Base-by-base conservation (phyloP, 2,329 filamentous ascomycete genomes). In the Fusarium longipes region DNA sequence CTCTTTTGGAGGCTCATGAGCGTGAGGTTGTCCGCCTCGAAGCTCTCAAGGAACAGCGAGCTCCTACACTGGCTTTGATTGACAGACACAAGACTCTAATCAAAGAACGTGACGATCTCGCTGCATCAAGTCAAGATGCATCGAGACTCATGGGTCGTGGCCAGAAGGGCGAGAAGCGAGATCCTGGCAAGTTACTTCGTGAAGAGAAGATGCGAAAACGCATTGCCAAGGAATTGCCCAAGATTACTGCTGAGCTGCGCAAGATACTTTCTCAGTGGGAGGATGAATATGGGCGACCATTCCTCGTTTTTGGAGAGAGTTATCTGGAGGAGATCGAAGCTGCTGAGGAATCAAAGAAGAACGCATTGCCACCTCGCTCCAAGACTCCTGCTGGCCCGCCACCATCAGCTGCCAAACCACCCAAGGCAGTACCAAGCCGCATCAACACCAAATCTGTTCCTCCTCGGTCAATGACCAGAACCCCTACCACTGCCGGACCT, bases 151-250 rank as follows among this genome's bases (percentile, higher is more conserved):
- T 98, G 90, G 88, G 89, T 73, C 93, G 95, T 63, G 94, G 94
- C 4, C 90, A 93, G 70, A 97, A 97, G 81, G 95, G 95, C 54
- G 95, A 98, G 81, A 93, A 90, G 79, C 92, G 96, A 66, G 96
- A 99, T 75, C 96, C 96, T 4, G 95, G 93, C 49, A 96, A 97
- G 80, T 85, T 99, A 17, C 84, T 99, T 51, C 87, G 96, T 29
- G 96, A 99, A 76, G 96, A 99, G 81, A 99, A 98, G 86, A 97
- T 97, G 93, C 89, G 96, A 62, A 99, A 99, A 86, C 87, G 94
- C 58, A 97, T 99, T 65, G 87, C 94, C 25, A 99, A 98, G 79
- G 96, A 99, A 75, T 83, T 99, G 29, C 96, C 96, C 56, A 98
- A 97, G 82, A 86, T 99, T 40, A 90, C 95, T 58, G 86, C 86